Evolutionary conservation across 225 moss, liverwort and hornwort species (phyloP).

Genomic region (Asterella californica): DNA sequence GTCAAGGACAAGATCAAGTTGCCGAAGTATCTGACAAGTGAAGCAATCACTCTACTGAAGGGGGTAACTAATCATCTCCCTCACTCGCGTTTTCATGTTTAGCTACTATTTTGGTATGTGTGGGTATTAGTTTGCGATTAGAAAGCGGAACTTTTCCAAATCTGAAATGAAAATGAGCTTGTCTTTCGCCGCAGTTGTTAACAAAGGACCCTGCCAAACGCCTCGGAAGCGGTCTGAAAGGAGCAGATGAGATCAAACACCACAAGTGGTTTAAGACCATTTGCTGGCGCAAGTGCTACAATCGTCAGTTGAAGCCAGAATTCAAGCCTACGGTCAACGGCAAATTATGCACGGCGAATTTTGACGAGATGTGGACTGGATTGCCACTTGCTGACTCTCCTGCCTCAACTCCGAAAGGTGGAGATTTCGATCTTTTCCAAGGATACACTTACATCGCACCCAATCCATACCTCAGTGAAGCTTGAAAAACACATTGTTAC

Average conservation of each 20-base stretch:
- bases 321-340: conserved; percentile 86
- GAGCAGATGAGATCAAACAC: conserved; percentile 72
- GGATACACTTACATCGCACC: conserved; percentile 91
- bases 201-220: conserved; percentile 91
- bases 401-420: conserved; percentile 82
- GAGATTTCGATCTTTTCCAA: conserved; percentile 62
- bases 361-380: conserved; percentile 97
- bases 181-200: conserved; percentile 53
- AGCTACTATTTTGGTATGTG: too few species aligned
- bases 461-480: conserved; percentile 42
- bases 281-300: conserved; percentile 85
- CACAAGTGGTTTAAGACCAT: conserved; percentile 94
- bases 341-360: conserved; percentile 87
- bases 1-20: conserved; percentile 84
- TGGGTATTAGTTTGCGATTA: too few species aligned
- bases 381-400: conserved; percentile 84
- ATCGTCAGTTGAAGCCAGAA: conserved; percentile 81
- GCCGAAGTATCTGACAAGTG: conserved; percentile 74
- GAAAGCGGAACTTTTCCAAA: too few species aligned
- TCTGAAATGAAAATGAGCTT: not conserved
- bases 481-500: not conserved
- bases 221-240: conserved; percentile 71
- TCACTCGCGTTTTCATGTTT: not conserved
- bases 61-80: conserved; percentile 44
- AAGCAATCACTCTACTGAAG: conserved; percentile 79